A percentile compares a stretch with the other conserved stretches of the same genome.
These are phyloP conservation scores for Schizosaccharomyces osmophilus DNA, from an alignment of 805 yeast genomes.

Conservation along the genomic window DNA sequence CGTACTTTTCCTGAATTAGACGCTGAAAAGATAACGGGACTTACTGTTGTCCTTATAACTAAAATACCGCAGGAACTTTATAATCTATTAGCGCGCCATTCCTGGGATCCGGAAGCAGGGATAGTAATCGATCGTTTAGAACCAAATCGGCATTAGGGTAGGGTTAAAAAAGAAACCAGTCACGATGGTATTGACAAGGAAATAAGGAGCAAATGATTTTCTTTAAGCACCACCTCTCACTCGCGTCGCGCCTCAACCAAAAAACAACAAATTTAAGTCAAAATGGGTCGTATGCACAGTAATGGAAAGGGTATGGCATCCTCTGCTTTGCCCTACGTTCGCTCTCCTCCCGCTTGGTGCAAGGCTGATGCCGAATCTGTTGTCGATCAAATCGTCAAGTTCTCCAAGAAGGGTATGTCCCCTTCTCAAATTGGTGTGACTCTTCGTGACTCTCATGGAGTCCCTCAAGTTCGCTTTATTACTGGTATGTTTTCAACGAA, in stretches of 20 bases:
- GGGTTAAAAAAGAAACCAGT: not conserved
- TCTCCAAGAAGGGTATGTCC: conserved; percentile 99
- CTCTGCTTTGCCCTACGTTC: conserved; percentile 97
- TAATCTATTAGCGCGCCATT: conserved; percentile 37
- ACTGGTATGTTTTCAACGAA: conserved; percentile 30
- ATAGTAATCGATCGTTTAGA: not conserved
- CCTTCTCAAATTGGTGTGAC: conserved; percentile 99
- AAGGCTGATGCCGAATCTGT: conserved; percentile 85
- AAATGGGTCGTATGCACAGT: conserved; percentile 64
- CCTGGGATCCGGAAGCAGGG: conserved; percentile 20
- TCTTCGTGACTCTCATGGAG: conserved; percentile 99
- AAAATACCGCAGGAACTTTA: conserved; percentile 42
- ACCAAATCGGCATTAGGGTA: not conserved
- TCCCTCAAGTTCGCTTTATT: conserved; percentile 85
- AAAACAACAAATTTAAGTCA: conserved; percentile 11
- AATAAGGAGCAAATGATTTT: not conserved
- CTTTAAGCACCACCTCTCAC: not conserved
- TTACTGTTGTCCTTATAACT: conserved; percentile 58
- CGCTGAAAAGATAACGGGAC: conserved; percentile 48
- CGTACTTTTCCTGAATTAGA: conserved; percentile 49
- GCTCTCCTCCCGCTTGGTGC: conserved; percentile 98
- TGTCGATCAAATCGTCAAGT: conserved; percentile 94
- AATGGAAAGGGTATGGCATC: conserved; percentile 97
- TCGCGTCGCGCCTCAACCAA: not conserved
- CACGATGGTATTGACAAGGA: not conserved